Percentiles rank a stretch among this genome's conserved stretches.
phyloP scores from a whole-genome alignment of 108 stramenopile genomes.

The Fragilaria radians region DNA sequence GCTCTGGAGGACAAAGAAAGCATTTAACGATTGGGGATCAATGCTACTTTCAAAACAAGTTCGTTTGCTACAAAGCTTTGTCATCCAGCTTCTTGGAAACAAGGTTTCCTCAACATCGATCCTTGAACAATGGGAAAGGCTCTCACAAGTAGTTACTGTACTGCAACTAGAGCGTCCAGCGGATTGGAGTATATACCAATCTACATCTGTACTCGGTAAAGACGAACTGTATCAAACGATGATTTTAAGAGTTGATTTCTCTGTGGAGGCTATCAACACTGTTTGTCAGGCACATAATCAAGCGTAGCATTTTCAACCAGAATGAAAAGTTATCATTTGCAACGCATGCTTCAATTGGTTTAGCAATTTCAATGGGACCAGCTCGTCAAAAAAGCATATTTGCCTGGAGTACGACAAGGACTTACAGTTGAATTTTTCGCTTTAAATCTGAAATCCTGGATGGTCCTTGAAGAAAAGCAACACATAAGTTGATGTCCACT shows the following conservation, averaged over 20 bases:
- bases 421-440: too few species aligned
- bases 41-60: constrained; percentile 80
- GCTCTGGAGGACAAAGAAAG: constrained; percentile 31
- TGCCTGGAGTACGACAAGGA: too few species aligned
- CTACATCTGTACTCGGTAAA: constrained; percentile 32
- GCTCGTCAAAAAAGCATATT: too few species aligned
- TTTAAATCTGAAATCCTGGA: too few species aligned
- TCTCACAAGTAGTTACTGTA: constrained; percentile 61
- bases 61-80: constrained; percentile 50
- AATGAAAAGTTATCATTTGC: too few species aligned
- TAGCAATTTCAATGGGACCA: too few species aligned
- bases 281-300: neutral
- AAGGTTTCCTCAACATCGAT: constrained; percentile 5
- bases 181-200: constrained; percentile 55
- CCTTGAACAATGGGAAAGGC: constrained; percentile 53
- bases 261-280: constrained; percentile 23
- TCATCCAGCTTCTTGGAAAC: constrained; percentile 21
- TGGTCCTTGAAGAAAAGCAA: too few species aligned
- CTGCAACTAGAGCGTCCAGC: constrained; percentile 77
- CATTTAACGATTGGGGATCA: constrained; percentile 80
- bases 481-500: too few species aligned
- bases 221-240: constrained; percentile 54
- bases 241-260: constrained; percentile 62
- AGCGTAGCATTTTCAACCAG: too few species aligned
- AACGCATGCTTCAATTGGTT: too few species aligned